Percentiles rank a stretch among this genome's conserved stretches.
Evolutionary conservation across 163 green algal species (phyloP).

Genomic region (Trebouxia gelatinosa): DNA sequence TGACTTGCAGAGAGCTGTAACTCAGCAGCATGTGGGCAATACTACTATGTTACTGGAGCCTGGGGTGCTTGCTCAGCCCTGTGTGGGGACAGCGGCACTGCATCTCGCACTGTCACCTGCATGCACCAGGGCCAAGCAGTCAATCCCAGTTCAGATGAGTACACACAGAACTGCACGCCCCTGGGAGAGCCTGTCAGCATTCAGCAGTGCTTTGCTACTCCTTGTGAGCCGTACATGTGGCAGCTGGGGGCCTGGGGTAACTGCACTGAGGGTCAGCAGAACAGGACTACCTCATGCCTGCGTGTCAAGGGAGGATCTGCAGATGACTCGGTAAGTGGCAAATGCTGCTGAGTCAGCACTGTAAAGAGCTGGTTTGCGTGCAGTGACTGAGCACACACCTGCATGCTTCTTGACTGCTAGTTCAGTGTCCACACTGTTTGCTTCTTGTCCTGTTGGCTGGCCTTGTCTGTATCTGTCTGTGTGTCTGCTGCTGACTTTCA

Average conservation of each 20-base stretch:
- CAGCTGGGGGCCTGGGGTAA: neutral
- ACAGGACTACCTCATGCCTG: constrained; percentile 18
- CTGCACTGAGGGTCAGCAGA: constrained; percentile 24
- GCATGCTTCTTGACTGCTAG: neutral
- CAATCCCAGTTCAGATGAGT: neutral
- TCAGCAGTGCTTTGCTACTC: constrained; percentile 15
- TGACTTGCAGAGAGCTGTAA: constrained; percentile 25
- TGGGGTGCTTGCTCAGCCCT: constrained; percentile 34
- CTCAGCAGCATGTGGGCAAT: constrained; percentile 18
- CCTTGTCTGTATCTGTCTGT: too few species aligned
- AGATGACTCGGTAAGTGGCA: neutral
- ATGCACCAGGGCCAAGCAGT: constrained; percentile 19
- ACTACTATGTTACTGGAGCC: constrained; percentile 24
- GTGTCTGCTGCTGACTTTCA: neutral
- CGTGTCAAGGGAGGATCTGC: constrained; percentile 26
- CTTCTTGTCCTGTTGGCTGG: neutral
- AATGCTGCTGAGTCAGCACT: neutral
- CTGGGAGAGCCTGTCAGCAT: constrained; percentile 13
- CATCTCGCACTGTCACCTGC: constrained; percentile 27
- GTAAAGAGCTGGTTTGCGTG: neutral
- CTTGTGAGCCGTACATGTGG: constrained; percentile 32
- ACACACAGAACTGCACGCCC: constrained; percentile 20
- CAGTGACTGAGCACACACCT: too few species aligned
- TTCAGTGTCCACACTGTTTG: neutral
- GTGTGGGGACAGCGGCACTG: constrained; percentile 28